Evolutionary conservation across 148 eudicot genomes (phyloP).

Genomic region (Hydrangea macrophylla): DNA sequence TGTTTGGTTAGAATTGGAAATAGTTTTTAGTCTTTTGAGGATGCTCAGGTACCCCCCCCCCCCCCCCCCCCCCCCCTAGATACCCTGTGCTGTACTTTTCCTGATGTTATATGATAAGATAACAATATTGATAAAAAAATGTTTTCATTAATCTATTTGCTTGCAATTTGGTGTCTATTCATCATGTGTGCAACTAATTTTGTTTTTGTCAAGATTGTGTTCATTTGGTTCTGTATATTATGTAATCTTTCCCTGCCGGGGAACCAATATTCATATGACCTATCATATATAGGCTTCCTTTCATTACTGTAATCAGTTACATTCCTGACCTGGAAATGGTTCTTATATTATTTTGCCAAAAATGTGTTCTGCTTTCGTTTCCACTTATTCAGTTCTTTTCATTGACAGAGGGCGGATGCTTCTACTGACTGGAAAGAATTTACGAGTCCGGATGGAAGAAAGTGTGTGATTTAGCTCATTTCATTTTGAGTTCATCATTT

Average conservation of each 20-base stretch:
- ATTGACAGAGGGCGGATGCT: conserved; percentile 88
- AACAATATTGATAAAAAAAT: not conserved
- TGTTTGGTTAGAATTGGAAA: no score
- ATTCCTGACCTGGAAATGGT: not conserved
- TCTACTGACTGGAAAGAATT: conserved; percentile 93
- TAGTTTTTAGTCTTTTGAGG: no score
- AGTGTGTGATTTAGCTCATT: conserved; percentile 37
- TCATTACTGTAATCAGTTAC: not conserved
- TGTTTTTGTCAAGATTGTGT: not conserved
- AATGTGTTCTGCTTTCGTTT: conserved; percentile 10
- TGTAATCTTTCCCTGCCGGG: not conserved
- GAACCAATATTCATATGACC: not conserved
- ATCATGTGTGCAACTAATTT: not conserved
- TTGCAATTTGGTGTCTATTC: not conserved
- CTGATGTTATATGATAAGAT: no score
- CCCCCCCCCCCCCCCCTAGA: no score
- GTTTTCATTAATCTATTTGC: not conserved
- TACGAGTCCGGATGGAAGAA: conserved; percentile 72
- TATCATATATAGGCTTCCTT: not conserved
- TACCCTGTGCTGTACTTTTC: no score
- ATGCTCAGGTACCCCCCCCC: no score
- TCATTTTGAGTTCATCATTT: conserved; percentile 6
- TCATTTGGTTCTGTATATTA: not conserved
- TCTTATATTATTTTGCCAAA: not conserved
- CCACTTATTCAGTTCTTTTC: conserved; percentile 21